Percentiles rank a stretch among this genome's conserved stretches.
phyloP scores from a whole-genome alignment of 2,329 filamentous ascomycete species.

The Colletotrichum agaves region DNA sequence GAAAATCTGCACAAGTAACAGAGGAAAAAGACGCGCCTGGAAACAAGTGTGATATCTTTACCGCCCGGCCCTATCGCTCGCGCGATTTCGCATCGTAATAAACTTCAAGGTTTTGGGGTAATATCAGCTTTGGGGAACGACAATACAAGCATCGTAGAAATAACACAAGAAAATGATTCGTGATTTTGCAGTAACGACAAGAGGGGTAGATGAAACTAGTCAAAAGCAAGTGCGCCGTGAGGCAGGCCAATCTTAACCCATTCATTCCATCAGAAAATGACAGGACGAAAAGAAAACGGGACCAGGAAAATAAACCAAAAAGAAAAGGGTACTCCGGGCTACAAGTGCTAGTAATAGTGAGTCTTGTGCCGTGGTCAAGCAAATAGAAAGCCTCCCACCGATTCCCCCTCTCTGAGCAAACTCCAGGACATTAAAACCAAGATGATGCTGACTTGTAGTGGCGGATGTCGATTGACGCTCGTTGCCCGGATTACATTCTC shows the following conservation, averaged over 20 bases:
- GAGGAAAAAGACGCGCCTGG: background rate
- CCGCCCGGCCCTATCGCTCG: conserved; percentile 30
- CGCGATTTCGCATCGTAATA: conserved; percentile 27
- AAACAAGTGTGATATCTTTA: conserved; percentile 25
- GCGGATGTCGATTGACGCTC: background rate
- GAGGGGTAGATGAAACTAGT: conserved; percentile 34
- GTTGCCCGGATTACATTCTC: background rate
- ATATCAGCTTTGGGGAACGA: background rate
- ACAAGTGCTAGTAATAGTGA: conserved; percentile 5
- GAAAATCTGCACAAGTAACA: background rate
- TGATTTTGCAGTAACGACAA: background rate
- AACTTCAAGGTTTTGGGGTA: conserved; percentile 26
- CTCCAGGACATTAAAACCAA: conserved; percentile 17
- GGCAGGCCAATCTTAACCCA: conserved; percentile 49
- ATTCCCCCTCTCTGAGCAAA: conserved; percentile 19
- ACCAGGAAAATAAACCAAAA: background rate
- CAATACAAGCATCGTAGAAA: background rate
- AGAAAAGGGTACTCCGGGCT: background rate
- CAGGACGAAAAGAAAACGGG: conserved; percentile 31
- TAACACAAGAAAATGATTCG: background rate
- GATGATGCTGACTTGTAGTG: conserved; percentile 15
- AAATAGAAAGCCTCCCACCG: conserved; percentile 30
- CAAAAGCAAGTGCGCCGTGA: conserved; percentile 45
- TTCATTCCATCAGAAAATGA: conserved; percentile 37
- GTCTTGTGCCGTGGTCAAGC: conserved; percentile 20